Evolutionary conservation across 148 eudicot genomes (phyloP), one percentile per base, ranked within the genome.

Genomic region (Talinum fruticosum): DNA sequence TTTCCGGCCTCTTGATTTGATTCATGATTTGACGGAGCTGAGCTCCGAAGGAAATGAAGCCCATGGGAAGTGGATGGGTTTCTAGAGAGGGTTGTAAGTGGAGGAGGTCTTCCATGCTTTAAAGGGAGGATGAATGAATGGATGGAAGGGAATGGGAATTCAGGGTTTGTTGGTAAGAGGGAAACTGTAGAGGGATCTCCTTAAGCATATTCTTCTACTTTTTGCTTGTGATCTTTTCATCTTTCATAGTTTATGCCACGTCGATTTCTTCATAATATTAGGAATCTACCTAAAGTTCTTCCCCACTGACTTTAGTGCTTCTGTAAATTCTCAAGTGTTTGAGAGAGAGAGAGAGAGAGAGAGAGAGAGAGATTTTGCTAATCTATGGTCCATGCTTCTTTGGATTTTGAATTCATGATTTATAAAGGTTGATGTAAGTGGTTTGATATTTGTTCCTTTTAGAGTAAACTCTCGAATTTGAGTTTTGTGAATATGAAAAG

Each of bases 151-250:
- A 67, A 35, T 57, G 87, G 74, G 37, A 51, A 66, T 10, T 64
- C 64, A 74, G 62, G 35, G 78, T 76, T 45, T 75, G 78, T 83
- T 80, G 78, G 82, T 57, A 28, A 57, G 73, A 12, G 24, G 10
- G 62, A 62, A 74, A n/a, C 12, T 57, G 64, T 57, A 8, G 68
- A 69, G 73, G 64, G 74, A 87, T 87, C 87, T 87, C 75, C 79
- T 14, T 57, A 45, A 78, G 89, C 82, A 85, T 87, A 85, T 85
- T 57, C 86, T 68, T 74, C 73, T 30, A 18, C 68, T 65, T 71
- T 68, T 72, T 24, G n/a, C 47, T 41, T 41, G 47, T 41, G 47
- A 41, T 41, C 47, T 70, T 71, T 30, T 12, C 65, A 16, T 47
- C 32, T 62, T 45, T n/a, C 64, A 71, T 51, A 51, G 18, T 51